Conservation (phyloP, 2,329 filamentous ascomycete genomes). For the Colletotrichum sp. region DNA sequence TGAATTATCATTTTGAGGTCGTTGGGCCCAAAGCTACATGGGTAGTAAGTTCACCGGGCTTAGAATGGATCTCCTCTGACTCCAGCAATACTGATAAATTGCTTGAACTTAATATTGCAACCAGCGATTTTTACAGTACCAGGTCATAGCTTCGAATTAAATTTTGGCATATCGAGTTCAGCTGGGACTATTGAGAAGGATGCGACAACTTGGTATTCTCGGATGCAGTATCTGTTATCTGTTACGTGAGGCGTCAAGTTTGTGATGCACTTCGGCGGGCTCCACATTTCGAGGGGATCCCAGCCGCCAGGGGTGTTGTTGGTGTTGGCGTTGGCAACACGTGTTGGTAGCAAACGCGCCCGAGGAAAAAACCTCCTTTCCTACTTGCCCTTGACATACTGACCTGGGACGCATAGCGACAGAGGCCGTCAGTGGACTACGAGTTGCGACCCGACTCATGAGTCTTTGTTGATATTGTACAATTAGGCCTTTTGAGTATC, state of each 20-base stretch:
- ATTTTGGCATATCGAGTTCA: fast-evolving
- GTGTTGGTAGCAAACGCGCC: background rate
- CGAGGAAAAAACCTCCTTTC: background rate
- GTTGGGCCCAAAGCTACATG: background rate
- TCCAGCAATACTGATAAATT: background rate
- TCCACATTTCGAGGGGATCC: background rate
- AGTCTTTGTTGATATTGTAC: background rate
- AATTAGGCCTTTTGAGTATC: background rate
- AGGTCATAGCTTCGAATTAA: background rate
- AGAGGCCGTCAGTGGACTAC: background rate
- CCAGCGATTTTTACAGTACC: background rate
- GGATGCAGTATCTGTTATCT: background rate
- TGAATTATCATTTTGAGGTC: fast-evolving
- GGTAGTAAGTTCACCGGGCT: background rate
- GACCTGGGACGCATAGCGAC: background rate
- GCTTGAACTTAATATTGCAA: background rate
- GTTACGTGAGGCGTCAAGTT: background rate
- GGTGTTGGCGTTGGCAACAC: background rate
- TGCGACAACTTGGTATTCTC: background rate
- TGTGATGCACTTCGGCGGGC: background rate
- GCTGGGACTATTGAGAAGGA: background rate
- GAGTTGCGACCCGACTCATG: background rate
- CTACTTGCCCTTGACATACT: background rate
- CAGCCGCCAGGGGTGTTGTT: background rate
- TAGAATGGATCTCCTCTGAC: background rate